A percentile compares a stretch with the other conserved stretches of the same genome.
Conservation (phyloP, 1,139 yeast species). For the Debaryomycetaceae sp. region DNA sequence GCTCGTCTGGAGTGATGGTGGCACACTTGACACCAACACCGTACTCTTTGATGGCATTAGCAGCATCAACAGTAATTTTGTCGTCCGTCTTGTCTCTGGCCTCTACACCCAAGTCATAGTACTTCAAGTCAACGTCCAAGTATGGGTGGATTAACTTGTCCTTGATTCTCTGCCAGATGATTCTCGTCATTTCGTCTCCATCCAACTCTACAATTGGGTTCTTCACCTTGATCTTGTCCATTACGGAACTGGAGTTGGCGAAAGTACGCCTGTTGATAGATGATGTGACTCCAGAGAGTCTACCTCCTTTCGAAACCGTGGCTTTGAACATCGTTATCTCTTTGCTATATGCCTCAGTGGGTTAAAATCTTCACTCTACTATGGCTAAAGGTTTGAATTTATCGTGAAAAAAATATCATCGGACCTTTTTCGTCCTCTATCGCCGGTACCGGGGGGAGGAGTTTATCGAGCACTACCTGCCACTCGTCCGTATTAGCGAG, state of each 20-base stretch:
- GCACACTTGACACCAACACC: conserved; percentile 88
- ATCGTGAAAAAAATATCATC: neutral
- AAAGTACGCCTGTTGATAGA: conserved; percentile 14
- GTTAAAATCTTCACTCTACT: neutral
- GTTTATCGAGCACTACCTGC: no score
- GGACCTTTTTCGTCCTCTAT: neutral
- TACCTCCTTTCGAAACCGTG: conserved; percentile 8
- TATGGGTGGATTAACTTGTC: conserved; percentile 67
- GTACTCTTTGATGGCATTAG: conserved; percentile 67
- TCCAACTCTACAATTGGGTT: conserved; percentile 79
- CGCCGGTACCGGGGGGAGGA: neutral
- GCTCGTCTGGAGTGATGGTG: conserved; percentile 83
- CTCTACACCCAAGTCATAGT: conserved; percentile 71
- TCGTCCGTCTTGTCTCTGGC: conserved; percentile 72
- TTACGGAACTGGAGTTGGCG: conserved; percentile 16
- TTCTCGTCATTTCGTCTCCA: conserved; percentile 86
- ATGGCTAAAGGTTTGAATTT: neutral
- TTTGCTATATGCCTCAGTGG: neutral
- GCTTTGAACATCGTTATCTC: conserved; percentile 12
- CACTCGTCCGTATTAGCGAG: no score
- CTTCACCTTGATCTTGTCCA: conserved; percentile 59
- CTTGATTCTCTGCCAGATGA: conserved; percentile 76
- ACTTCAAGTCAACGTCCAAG: conserved; percentile 67
- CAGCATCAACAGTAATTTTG: conserved; percentile 71
- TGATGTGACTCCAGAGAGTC: conserved; percentile 5